These are phyloP conservation scores for Myriosclerotinia duriaeana DNA, from an alignment of 2,329 filamentous ascomycete genomes.

Conservation along the genomic window DNA sequence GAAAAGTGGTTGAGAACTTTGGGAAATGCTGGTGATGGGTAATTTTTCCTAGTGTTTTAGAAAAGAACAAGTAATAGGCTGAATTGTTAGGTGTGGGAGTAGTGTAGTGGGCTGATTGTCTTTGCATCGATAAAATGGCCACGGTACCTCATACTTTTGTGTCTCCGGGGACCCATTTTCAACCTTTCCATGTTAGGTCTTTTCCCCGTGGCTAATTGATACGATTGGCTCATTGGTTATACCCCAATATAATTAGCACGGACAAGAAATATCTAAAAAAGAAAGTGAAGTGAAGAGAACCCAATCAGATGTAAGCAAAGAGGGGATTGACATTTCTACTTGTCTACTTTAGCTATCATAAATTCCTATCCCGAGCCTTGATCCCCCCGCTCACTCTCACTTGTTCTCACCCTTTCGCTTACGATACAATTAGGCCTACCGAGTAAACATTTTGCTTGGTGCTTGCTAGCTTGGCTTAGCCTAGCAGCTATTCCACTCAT, in stretches of 20 bases:
- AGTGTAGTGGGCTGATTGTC: not conserved
- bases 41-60: slow-evolving; percentile 5
- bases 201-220: slow-evolving; percentile 1
- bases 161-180: not conserved
- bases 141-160: not conserved
- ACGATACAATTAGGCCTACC: not conserved
- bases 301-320: not conserved
- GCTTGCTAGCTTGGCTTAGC: not conserved
- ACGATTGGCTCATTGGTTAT: slow-evolving; percentile 3
- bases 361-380: not conserved
- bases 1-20: slow-evolving; percentile 12
- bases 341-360: not conserved
- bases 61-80: not conserved
- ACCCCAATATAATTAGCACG: not conserved
- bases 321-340: no score
- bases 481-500: not conserved
- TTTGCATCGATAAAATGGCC: slow-evolving; percentile 5
- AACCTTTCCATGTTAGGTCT: not conserved
- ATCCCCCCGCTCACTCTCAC: not conserved
- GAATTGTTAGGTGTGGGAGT: slow-evolving; percentile 2
- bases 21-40: slow-evolving; percentile 1
- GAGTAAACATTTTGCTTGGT: not conserved
- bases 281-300: not conserved
- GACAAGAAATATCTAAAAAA: not conserved
- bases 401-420: not conserved